phyloP scores from a whole-genome alignment of 78 protist genomes.

The Monosiga brevicollis region DNA sequence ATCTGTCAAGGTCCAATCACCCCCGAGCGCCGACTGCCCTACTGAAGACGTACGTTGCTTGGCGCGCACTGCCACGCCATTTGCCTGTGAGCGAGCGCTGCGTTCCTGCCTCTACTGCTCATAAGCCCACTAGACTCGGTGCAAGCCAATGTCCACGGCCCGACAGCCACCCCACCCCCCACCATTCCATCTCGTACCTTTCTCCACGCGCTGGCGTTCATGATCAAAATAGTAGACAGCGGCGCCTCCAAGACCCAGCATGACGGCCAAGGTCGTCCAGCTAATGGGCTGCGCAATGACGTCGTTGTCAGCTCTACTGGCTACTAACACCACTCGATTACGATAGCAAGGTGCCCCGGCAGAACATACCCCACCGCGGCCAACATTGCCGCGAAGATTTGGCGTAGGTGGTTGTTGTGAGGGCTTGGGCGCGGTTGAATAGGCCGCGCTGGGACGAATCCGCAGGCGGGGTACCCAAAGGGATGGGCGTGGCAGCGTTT shows the following conservation, averaged over 20 bases:
- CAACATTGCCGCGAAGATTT: no score
- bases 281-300: background rate
- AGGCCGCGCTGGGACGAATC: no score
- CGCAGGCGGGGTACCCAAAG: no score
- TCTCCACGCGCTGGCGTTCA: background rate
- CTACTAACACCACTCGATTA: no score
- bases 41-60: background rate
- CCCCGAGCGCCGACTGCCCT: background rate
- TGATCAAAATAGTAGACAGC: background rate
- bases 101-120: no score
- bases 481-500: no score
- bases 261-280: background rate
- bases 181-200: background rate
- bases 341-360: no score
- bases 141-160: background rate
- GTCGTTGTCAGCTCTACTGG: no score
- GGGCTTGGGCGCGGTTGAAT: no score
- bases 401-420: no score
- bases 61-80: background rate
- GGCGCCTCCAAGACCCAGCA: background rate
- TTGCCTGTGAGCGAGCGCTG: background rate
- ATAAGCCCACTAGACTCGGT: background rate
- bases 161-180: background rate
- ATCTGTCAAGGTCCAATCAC: no score
- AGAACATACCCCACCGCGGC: no score